Percentiles rank a stretch among this genome's conserved stretches.
Conservation (phyloP, 148 eudicot genomes). For the Bassia scoparia region DNA sequence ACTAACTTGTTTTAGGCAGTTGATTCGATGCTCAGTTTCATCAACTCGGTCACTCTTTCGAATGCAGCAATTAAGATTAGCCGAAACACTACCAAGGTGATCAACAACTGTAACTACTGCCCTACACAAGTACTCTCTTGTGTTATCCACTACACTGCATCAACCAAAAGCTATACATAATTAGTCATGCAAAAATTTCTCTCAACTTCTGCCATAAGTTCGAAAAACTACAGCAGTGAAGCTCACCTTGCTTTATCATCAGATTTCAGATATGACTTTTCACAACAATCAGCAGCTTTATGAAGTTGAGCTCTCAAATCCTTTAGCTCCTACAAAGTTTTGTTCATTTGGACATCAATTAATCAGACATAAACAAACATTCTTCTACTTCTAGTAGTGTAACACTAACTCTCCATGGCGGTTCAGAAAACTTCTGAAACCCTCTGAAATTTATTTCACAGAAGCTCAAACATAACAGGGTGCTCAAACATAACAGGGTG, state of each 20-base stretch:
- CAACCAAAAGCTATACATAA: background rate
- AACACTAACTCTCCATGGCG: background rate
- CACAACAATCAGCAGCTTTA: constrained; percentile 63
- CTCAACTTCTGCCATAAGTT: background rate
- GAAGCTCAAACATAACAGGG: background rate
- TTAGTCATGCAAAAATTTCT: background rate
- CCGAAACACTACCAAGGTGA: constrained; percentile 66
- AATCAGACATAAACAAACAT: background rate
- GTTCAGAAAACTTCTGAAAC: background rate
- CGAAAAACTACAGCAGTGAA: background rate
- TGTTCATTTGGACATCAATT: background rate
- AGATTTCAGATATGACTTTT: constrained; percentile 41
- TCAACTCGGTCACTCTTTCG: constrained; percentile 35
- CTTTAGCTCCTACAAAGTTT: constrained; percentile 48
- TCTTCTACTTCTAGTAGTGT: background rate
- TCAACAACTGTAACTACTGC: constrained; percentile 69
- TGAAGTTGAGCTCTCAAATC: constrained; percentile 65
- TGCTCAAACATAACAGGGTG: background rate
- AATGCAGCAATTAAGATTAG: constrained; percentile 46
- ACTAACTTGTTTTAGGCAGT: constrained; percentile 57
- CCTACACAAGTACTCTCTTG: constrained; percentile 64
- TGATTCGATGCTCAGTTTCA: constrained; percentile 49
- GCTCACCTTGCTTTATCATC: constrained; percentile 46
- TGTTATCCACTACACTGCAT: constrained; percentile 61
- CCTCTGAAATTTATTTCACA: background rate